Conservation (phyloP, 2,329 filamentous ascomycete genomes). For the Diplodia intermedia region DNA sequence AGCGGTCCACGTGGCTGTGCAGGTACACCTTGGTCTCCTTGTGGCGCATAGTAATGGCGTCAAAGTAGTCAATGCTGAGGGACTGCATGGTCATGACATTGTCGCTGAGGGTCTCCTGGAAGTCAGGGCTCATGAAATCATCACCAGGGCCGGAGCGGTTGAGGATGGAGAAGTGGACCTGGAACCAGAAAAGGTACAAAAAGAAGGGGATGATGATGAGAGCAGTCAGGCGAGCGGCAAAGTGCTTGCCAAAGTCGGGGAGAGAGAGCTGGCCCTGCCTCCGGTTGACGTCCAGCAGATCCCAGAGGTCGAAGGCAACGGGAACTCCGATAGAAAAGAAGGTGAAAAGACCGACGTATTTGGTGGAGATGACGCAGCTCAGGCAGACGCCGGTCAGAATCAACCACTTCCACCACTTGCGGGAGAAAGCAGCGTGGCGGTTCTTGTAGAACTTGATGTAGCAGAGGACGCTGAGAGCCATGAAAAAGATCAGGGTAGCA, state of each 20-base stretch:
- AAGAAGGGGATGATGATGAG: constrained; percentile 92
- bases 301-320: constrained; percentile 94
- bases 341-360: constrained; percentile 96
- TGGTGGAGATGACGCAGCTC: constrained; percentile 97
- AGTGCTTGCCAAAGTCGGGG: constrained; percentile 84
- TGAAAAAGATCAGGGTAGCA: constrained; percentile 90
- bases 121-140: constrained; percentile 98
- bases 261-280: constrained; percentile 81
- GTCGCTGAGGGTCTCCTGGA: constrained; percentile 95
- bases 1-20: constrained; percentile 87
- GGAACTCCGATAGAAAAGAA: constrained; percentile 97
- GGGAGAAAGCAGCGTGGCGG: constrained; percentile 83
- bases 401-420: constrained; percentile 99
- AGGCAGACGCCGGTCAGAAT: constrained; percentile 91
- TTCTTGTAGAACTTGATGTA: constrained; percentile 99
- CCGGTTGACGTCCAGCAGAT: constrained; percentile 87
- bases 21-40: constrained; percentile 98
- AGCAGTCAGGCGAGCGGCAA: constrained; percentile 82
- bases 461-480: constrained; percentile 91
- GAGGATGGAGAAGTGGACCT: constrained; percentile 95
- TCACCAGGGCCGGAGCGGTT: constrained; percentile 90
- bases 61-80: constrained; percentile 86
- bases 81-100: constrained; percentile 91
- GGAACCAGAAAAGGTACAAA: constrained; percentile 99
- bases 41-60: constrained; percentile 85